phyloP scores from a whole-genome alignment of 352 stramenopile genomes.

The Pythium phragmitis region DNA sequence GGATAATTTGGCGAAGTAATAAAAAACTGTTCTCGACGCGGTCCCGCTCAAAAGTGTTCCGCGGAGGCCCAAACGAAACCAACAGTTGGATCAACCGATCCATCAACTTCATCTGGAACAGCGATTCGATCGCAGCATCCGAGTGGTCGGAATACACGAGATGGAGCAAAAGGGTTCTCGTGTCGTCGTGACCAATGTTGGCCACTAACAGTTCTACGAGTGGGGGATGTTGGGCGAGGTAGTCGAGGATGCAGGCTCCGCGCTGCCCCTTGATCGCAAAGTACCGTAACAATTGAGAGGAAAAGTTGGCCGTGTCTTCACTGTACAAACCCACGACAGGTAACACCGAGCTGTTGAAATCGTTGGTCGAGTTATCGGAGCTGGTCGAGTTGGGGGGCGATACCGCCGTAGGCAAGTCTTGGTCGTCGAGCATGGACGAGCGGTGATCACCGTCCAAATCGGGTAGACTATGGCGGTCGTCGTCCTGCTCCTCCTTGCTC shows the following conservation, averaged over 20 bases:
- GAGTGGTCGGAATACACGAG: constrained; percentile 86
- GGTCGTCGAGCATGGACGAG: constrained; percentile 7
- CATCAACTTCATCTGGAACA: constrained; percentile 73
- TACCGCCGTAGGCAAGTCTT: not conserved
- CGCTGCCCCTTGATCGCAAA: constrained; percentile 79
- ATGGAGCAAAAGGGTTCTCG: constrained; percentile 72
- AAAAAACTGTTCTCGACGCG: constrained; percentile 83
- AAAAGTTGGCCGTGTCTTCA: constrained; percentile 76
- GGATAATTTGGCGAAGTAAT: constrained; percentile 76
- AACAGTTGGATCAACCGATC: constrained; percentile 78
- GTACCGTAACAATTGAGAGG: constrained; percentile 78
- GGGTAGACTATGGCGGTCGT: constrained; percentile 20
- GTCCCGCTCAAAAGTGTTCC: constrained; percentile 70
- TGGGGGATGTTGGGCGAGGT: constrained; percentile 48
- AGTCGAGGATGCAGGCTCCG: constrained; percentile 74
- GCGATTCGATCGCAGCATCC: constrained; percentile 61
- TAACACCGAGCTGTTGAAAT: not conserved
- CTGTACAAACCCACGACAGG: constrained; percentile 66
- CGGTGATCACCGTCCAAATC: constrained; percentile 19
- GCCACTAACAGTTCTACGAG: constrained; percentile 74
- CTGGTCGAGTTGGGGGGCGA: constrained; percentile 30
- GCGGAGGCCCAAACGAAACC: constrained; percentile 67
- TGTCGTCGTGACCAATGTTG: constrained; percentile 82
- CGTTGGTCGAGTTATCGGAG: constrained; percentile 2
- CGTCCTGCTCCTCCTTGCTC: constrained; percentile 9